Evolutionary conservation across 805 yeast species (phyloP), one percentile per base, ranked within the genome.

Genomic region (Wickerhamiella nectarea): DNA sequence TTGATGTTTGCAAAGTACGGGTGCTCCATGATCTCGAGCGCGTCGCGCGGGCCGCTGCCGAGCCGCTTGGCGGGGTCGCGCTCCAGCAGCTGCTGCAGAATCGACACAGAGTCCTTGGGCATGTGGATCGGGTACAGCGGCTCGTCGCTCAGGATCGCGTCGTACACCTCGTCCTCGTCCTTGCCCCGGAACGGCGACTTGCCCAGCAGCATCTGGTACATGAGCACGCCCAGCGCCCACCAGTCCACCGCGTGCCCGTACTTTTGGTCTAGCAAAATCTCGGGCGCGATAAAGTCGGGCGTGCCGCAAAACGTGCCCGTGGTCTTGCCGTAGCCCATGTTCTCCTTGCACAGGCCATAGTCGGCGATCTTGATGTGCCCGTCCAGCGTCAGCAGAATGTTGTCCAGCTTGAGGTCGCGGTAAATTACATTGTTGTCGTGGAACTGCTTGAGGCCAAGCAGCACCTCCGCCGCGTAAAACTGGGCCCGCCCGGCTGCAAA

Each of bases 221-320:
- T 68, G 50, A 91, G 70, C 22, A 91, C 97, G 46, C 99, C 99
- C 69, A 87, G 85, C 1, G 98, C 97, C 98, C 98, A 91, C 98
- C 98, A 91, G 64, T 91, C 99, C 44, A 91, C 98, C 33, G 91
- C 81, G 57, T 94, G 76, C 43, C 86, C 91, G 57, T 91, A 91
- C 47, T 78, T 81, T 61, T 87, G 94, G 44, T 91, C 97, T 50
- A 84, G 78, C 57, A 91, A 69, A 52, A 91, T 89, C 63, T 91
- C 99, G 0, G 99, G 99, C 1, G 98, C 99, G 95, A 91, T 91
- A 53, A 91, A 83, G 62, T 91, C 98, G 0, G 99, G 99, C 2
- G 99, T 91, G 54, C 99, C 43, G 28, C 38, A 40, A 31, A 40
- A 40, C 3, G 43, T 40, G 22, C 84, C 78, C 0, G 96, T 91